Evolutionary conservation across 208 protist genomes (phyloP).

Genomic region (Trypanosomatidae sp.): DNA sequence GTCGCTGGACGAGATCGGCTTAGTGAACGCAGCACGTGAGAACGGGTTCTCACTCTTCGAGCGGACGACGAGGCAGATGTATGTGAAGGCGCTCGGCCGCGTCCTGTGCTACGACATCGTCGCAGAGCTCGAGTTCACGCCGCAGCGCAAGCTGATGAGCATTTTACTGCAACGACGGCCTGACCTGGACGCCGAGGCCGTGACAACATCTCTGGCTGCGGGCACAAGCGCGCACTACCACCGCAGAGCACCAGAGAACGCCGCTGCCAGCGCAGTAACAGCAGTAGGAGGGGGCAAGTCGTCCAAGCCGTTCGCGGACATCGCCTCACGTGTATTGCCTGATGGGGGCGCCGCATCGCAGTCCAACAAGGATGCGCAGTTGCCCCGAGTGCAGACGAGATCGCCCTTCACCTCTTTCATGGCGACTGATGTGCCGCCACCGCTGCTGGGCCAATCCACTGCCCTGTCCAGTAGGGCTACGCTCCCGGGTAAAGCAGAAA

Average conservation of each 20-base stretch:
- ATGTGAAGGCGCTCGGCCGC: constrained; percentile 53
- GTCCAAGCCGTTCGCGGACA: not conserved
- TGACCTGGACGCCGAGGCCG: constrained; percentile 32
- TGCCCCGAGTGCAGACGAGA: not conserved
- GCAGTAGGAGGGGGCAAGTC: not conserved
- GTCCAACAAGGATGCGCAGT: not conserved
- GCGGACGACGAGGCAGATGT: constrained; percentile 67
- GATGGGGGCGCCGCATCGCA: not conserved
- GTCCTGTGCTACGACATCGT: constrained; percentile 84
- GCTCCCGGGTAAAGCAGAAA: not conserved
- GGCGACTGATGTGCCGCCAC: not conserved
- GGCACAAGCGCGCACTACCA: constrained; percentile 35
- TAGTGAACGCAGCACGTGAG: constrained; percentile 74
- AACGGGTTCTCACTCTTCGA: constrained; percentile 79
- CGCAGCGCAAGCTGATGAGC: constrained; percentile 87
- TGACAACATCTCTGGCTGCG: constrained; percentile 16
- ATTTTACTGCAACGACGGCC: constrained; percentile 64
- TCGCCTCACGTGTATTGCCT: not conserved
- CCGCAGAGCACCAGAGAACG: constrained; percentile 7
- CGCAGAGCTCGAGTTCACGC: constrained; percentile 79
- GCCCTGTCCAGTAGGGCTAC: not conserved
- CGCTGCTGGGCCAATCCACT: not conserved
- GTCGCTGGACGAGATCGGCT: constrained; percentile 93
- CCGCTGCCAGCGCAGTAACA: not conserved
- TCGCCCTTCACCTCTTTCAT: not conserved